Conservation (phyloP, 1,284 basidiomycete species). For the Coniophora puteana region DNA sequence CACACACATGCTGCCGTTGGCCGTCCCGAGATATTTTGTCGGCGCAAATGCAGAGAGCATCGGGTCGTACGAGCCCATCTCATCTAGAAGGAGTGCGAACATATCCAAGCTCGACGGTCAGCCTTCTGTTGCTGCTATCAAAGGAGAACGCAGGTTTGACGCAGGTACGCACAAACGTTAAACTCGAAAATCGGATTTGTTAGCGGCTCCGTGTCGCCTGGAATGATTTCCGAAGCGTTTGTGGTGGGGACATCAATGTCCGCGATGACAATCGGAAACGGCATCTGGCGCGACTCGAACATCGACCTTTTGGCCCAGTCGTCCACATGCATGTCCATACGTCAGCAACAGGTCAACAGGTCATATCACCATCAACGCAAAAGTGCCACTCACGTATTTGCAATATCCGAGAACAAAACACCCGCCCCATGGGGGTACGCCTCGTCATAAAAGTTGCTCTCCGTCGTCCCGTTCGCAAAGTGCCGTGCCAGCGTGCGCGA, state of each 20-base stretch:
- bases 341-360: too few species aligned
- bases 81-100: constrained; percentile 18
- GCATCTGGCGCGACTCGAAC: constrained; percentile 22
- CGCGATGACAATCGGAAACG: constrained; percentile 29
- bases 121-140: constrained; percentile 11
- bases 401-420: constrained; percentile 19
- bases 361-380: not conserved
- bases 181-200: constrained; percentile 37
- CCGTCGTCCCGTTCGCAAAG: constrained; percentile 28
- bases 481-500: constrained; percentile 24
- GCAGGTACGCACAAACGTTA: constrained; percentile 31
- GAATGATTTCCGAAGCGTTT: constrained; percentile 13
- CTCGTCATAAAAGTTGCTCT: constrained; percentile 19
- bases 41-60: constrained; percentile 36
- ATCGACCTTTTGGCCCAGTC: constrained; percentile 20
- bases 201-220: constrained; percentile 20
- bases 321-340: not conserved
- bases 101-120: too few species aligned
- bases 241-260: constrained; percentile 18
- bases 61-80: constrained; percentile 37
- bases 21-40: constrained; percentile 33
- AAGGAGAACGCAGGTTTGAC: not conserved
- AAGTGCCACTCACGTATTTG: constrained; percentile 17
- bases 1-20: constrained; percentile 34
- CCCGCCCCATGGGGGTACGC: constrained; percentile 22